phyloP scores from a whole-genome alignment of 1,284 basidiomycete genomes.

The Violaceomyces palustris region DNA sequence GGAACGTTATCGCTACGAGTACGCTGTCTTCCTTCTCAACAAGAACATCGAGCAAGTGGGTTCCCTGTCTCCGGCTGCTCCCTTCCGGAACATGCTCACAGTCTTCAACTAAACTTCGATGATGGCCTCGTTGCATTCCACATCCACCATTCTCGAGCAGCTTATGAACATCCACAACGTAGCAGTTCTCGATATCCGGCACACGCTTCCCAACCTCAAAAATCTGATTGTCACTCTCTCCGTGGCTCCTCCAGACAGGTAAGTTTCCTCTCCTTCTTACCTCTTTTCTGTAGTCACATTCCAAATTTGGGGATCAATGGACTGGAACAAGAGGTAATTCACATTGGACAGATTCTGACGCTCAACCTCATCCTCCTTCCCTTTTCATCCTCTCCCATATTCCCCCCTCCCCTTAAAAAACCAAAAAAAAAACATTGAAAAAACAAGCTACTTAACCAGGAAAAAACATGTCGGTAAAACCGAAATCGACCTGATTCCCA shows the following conservation, averaged over 20 bases:
- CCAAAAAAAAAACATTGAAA: too few species aligned
- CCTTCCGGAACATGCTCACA: neutral
- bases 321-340: too few species aligned
- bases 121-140: constrained; percentile 10
- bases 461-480: constrained; percentile 26
- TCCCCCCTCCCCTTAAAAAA: too few species aligned
- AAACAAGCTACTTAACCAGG: constrained; percentile 14
- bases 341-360: too few species aligned
- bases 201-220: constrained; percentile 93
- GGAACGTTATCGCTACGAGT: constrained; percentile 94
- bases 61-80: too few species aligned
- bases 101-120: constrained; percentile 10
- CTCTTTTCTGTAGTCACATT: too few species aligned
- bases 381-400: too few species aligned
- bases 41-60: constrained; percentile 97
- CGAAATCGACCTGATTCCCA: constrained; percentile 19
- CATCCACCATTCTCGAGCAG: too few species aligned
- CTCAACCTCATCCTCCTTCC: too few species aligned
- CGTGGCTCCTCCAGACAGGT: constrained; percentile 21
- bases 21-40: constrained; percentile 92
- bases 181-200: constrained; percentile 81
- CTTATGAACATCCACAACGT: constrained; percentile 43
- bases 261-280: too few species aligned
- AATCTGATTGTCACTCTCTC: constrained; percentile 77
- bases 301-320: too few species aligned